phyloP scores from a whole-genome alignment of 2,329 filamentous ascomycete genomes.

The Fusarium nanum region DNA sequence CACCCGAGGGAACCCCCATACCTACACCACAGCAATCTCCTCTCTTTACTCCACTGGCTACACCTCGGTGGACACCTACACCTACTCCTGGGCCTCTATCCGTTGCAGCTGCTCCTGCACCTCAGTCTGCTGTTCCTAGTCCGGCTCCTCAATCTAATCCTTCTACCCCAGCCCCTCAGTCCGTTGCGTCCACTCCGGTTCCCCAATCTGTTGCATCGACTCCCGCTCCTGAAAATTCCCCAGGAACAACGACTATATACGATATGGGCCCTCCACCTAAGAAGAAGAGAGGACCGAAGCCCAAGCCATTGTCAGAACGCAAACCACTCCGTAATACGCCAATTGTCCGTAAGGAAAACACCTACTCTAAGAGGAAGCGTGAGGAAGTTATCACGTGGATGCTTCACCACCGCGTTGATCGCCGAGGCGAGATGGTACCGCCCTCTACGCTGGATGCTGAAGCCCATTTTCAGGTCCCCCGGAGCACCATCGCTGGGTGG shows the following conservation, averaged over 20 bases:
- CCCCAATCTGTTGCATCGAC: background rate
- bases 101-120: too few species aligned
- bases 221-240: background rate
- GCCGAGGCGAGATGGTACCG: constrained; percentile 9
- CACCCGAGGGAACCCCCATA: background rate
- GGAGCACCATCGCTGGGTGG: constrained; percentile 25
- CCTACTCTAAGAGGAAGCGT: constrained; percentile 20
- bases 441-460: constrained; percentile 14
- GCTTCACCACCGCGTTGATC: constrained; percentile 3
- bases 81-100: constrained; percentile 2
- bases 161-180: background rate
- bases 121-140: too few species aligned
- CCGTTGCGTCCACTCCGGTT: background rate
- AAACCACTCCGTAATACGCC: background rate
- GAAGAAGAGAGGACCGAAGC: constrained; percentile 23
- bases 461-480: constrained; percentile 19
- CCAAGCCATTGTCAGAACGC: constrained; percentile 25
- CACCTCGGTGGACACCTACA: background rate
- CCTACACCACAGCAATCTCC: background rate
- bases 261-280: background rate
- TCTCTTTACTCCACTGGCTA: constrained; percentile 8
- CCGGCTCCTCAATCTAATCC: background rate
- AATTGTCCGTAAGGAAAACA: constrained; percentile 24
- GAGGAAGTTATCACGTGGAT: constrained; percentile 26
- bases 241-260: background rate